Evolutionary conservation across 495 filamentous ascomycete genomes (phyloP).

Genomic region (Jackrogersella minutella): DNA sequence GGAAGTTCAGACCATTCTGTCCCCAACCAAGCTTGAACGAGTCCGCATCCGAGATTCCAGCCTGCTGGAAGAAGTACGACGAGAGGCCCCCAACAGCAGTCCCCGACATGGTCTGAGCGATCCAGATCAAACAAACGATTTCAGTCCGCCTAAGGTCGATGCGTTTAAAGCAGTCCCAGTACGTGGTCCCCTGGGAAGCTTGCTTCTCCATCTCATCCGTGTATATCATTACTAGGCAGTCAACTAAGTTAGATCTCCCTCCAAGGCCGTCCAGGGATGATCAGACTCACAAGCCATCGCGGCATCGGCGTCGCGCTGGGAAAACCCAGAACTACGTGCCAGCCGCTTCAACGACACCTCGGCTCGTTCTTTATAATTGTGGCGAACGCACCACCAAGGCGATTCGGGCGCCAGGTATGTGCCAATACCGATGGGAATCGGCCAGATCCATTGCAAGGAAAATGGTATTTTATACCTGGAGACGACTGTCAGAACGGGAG

Average conservation of each 20-base stretch:
- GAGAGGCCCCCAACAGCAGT: conserved; percentile 74
- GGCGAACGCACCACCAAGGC: conserved; percentile 78
- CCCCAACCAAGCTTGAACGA: conserved; percentile 52
- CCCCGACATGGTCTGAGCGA: conserved; percentile 74
- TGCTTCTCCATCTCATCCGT: conserved; percentile 66
- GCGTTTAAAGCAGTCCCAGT: conserved; percentile 71
- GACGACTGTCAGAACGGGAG: neutral
- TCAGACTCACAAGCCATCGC: conserved; percentile 39
- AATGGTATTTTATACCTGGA: conserved; percentile 62
- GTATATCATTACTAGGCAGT: conserved; percentile 54
- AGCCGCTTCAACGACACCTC: conserved; percentile 62
- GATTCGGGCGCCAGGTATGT: conserved; percentile 74
- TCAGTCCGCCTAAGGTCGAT: conserved; percentile 73
- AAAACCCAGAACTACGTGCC: conserved; percentile 48
- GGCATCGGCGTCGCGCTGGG: conserved; percentile 43
- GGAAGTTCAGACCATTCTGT: conserved; percentile 55
- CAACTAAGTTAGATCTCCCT: neutral
- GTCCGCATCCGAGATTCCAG: conserved; percentile 68
- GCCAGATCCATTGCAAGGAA: conserved; percentile 65
- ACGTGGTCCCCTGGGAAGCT: conserved; percentile 62
- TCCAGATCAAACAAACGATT: conserved; percentile 72
- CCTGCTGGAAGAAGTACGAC: conserved; percentile 73
- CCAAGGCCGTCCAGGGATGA: conserved; percentile 41
- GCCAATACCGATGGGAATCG: conserved; percentile 56
- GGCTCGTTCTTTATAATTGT: conserved; percentile 59